Base-by-base conservation (phyloP, 805 yeast species). In the Starmerella etchellsii region DNA sequence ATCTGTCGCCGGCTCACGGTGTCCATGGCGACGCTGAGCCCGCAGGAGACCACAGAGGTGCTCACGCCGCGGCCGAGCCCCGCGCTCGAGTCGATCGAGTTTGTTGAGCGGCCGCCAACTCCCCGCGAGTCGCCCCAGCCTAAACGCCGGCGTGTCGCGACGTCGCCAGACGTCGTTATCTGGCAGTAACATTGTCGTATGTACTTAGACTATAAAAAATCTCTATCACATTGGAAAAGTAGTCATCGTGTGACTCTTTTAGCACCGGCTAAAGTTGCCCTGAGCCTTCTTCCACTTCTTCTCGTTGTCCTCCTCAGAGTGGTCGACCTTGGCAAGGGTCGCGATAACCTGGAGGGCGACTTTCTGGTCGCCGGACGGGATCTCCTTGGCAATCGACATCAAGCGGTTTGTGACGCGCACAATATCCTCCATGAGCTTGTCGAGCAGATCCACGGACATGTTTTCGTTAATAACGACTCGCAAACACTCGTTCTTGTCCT, bases 391-490 rank as follows among this genome's bases (percentile, higher is more conserved):
- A 2, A 81, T 63, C 35, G 62, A 61, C 42, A 70, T 63, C 50
- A 80, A 66, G 23, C 71, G 59, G 54, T 78, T 76, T 25, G 70
- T 64, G 29, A 68, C 63, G 35, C 66, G 66, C 37, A 72, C 65
- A 32, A 75, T 69, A 53, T 76, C 85, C 44, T 64, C 66, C 74
- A 80, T 71, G 52, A 80, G 63, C 54, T 74, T 69, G 49, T 74
- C 78, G 25, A 81, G 60, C 47, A 81, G 63, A 44, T 69, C 74
- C 47, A 78, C 64, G 36, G 80, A 69, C 57, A 85, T 64, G 40
- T 78, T 75, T 50, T 60, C 71, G 54, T 93, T 72, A 39, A 82
- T 84, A 13, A 85, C 95, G 21, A 87, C 82, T 55, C 96, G 73
- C 48, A 85, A 67, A 43, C 84, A 80, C 61, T 87, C 94, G 34